phyloP scores from a whole-genome alignment of 2,329 filamentous ascomycete genomes.

The Nothopassalora personata region DNA sequence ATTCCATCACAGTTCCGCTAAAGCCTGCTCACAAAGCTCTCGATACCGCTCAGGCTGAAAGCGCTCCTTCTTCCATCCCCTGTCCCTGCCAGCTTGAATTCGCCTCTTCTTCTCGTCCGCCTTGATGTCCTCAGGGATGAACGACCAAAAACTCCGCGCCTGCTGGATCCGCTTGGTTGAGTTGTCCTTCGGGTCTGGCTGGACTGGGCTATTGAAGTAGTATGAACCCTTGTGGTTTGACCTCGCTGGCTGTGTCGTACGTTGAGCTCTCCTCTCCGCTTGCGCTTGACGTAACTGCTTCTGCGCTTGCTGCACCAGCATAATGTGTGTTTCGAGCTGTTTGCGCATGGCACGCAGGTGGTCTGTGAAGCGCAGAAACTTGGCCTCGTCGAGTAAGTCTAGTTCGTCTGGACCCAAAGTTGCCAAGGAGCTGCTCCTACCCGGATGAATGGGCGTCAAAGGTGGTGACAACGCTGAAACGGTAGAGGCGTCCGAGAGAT shows the following conservation, averaged over 20 bases:
- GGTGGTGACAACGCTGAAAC: constrained; percentile 13
- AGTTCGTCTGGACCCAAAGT: neutral
- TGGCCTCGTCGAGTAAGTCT: constrained; percentile 6
- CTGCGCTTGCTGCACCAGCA: constrained; percentile 27
- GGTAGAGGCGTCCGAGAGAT: constrained; percentile 11
- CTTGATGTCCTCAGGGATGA: constrained; percentile 23
- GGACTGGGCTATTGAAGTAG: constrained; percentile 8
- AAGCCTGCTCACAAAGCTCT: constrained; percentile 25
- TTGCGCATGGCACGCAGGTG: constrained; percentile 26
- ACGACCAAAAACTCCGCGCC: constrained; percentile 24
- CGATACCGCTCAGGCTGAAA: constrained; percentile 27
- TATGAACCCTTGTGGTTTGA: constrained; percentile 1
- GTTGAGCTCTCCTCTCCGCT: constrained; percentile 6
- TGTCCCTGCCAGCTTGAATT: constrained; percentile 26
- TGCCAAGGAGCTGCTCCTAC: no score
- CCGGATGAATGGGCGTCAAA: neutral
- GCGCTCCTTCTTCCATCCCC: constrained; percentile 25
- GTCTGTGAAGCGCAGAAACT: constrained; percentile 11
- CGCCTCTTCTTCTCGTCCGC: constrained; percentile 24
- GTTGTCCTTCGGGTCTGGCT: neutral
- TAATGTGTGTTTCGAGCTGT: constrained; percentile 34
- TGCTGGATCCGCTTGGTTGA: constrained; percentile 5
- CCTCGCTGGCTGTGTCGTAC: neutral
- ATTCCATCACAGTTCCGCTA: constrained; percentile 26
- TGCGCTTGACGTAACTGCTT: constrained; percentile 10